Base-by-base conservation (phyloP, 2,329 filamentous ascomycete species). In the Phialophora verrucosa region DNA sequence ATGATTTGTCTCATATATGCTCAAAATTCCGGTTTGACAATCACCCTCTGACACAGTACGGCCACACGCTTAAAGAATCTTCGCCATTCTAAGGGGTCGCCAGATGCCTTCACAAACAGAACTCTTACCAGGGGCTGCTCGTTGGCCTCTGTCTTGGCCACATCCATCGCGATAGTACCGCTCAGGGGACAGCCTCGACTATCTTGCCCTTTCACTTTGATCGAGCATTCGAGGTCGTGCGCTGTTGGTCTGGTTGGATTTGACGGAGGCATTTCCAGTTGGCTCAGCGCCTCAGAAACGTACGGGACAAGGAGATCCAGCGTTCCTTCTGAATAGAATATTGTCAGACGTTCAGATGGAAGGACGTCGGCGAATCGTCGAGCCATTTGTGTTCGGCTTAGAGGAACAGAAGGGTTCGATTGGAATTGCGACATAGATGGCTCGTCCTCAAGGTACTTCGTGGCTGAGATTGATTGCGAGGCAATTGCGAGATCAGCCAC, bases 41-140 rank as follows among this genome's bases (percentile, higher is more conserved):
- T 89, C 8, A 88, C 92, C 75, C 97, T 92, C 75, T 91, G 91
- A 80, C 93, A 96, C 67, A 94, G 83, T 69, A 96, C 83, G 32
- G 91, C 91, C n/a, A 97, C 87, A 78, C 92, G 93, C 81, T 99
- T 99, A 83, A 99, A 99, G 76, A 99, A 92, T 38, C 95, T 84
- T 67, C 95, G 87, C 95, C 96, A 99, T 81, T 98, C 94, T 58
- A 99, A 80, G 4, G 95, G 95, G 81, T 99, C 95, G 5, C 95
- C 95, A 81, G 97, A 97, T 62, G 91, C 85, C 81, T 99, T 99
- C 71, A 96, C 87, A 76, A 99, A 98, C 59, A 92, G 86, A 31
- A 97, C 91, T 49, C 50, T 55, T 17, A 55, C 59, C 10, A 61
- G n/a, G 1, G 50, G 59, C n/a, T 8, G 29, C 77, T 97, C 93